Base-by-base conservation (phyloP, 2,329 filamentous ascomycete genomes). In the Penicillium sp. region DNA sequence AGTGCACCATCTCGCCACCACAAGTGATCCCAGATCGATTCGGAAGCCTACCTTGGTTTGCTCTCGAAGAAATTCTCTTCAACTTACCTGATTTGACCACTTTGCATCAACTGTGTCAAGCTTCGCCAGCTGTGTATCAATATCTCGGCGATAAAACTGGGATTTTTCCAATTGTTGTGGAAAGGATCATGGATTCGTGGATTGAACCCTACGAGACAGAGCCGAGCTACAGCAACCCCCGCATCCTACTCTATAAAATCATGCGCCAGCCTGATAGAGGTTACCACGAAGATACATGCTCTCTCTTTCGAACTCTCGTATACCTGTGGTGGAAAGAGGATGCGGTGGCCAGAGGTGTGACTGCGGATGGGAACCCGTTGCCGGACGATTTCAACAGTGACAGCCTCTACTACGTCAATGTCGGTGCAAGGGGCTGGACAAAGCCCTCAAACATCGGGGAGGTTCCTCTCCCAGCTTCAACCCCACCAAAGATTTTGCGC, bases 291-390 rank as follows among this genome's bases (percentile, higher is more conserved):
- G 25, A 25, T 25, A 25, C 25, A 25, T 5, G 25, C 25, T 4
- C 25, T 6, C 5, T 25, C 4, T n/a, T 37, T 6, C 40, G 50
- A 4, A 19, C 7, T 1, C 13, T 53, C 10, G 40, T 53, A 1
- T 53, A 45, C 12, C 29, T 53, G 3, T 46, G 40, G 50, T 45
- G 50, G 50, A 53, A 15, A 15, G 50, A 53, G 13, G 8, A 51
- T 1, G 12, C n/a, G 1, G 8, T 3, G 4, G n/a, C 8, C 0
- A 21, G 4, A 17, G 19, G 27, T 3, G 7, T 31, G 17, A 1
- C 13, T 31, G 10, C 13, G 4, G 25, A n/a, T 3, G 25, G 4
- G 1, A 51, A 51, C 10, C 37, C 49, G 13, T 8, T 51, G 1
- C 49, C n/a, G 0, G 13, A 8, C 1, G 10, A 4, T 13, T 31